These are phyloP conservation scores for Fragaria vesca DNA, from an alignment of 306 rosid genomes.

Conservation along the genomic window DNA sequence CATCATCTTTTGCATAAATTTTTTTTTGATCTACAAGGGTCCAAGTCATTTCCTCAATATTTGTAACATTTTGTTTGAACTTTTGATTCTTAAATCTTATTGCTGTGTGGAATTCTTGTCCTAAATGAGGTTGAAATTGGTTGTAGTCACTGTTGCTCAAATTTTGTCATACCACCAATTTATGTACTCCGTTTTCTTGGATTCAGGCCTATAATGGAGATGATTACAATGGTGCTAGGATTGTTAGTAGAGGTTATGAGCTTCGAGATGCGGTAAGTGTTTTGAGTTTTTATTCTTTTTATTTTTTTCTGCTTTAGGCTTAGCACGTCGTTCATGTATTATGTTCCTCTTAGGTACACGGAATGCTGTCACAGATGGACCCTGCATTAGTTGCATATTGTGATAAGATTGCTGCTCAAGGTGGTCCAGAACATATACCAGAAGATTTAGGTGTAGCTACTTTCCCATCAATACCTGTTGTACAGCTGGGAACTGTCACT, in stretches of 20 bases:
- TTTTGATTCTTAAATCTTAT: background rate
- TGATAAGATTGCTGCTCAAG: conserved; percentile 84
- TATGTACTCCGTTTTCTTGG: conserved; percentile 29
- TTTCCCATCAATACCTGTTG: conserved; percentile 71
- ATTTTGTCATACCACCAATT: conserved; percentile 16
- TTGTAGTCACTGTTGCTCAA: background rate
- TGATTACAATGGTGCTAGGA: conserved; percentile 88
- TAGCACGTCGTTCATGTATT: background rate
- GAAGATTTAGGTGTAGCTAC: conserved; percentile 63
- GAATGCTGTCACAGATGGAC: conserved; percentile 98
- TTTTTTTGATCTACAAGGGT: background rate
- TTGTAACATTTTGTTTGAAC: background rate
- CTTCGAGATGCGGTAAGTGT: conserved; percentile 82
- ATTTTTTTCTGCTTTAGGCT: background rate
- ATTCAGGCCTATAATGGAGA: conserved; percentile 85
- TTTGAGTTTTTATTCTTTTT: background rate
- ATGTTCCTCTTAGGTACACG: conserved; percentile 59
- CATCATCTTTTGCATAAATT: background rate
- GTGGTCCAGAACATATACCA: conserved; percentile 74
- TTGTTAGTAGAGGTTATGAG: conserved; percentile 91
- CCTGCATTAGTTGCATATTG: conserved; percentile 81
- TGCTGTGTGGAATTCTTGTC: background rate
- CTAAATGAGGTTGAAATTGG: background rate
- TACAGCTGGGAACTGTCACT: conserved; percentile 66
- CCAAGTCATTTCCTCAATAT: background rate